phyloP scores from a whole-genome alignment of 352 stramenopile genomes.

The Aphanomyces cochlioides region DNA sequence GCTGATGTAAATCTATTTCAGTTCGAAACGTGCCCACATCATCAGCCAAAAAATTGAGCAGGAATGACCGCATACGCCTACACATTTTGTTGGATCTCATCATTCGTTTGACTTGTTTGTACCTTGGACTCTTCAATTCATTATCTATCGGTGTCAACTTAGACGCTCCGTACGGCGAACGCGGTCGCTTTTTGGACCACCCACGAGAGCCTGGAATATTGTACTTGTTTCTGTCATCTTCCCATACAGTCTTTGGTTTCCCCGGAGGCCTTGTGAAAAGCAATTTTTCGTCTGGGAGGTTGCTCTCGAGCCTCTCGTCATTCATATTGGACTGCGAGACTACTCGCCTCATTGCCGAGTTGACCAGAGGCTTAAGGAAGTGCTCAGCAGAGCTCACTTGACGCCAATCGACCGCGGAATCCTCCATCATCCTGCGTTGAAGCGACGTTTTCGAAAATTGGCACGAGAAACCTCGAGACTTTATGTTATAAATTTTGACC shows the following conservation, averaged over 20 bases:
- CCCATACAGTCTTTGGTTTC: conserved; percentile 17
- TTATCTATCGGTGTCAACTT: conserved; percentile 14
- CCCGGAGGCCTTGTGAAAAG: conserved; percentile 26
- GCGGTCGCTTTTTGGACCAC: conserved; percentile 25
- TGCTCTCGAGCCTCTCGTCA: conserved; percentile 7
- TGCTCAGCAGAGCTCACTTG: not conserved
- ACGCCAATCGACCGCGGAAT: not conserved
- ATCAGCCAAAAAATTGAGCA: conserved; percentile 87
- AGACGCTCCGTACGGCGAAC: not conserved
- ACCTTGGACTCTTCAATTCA: conserved; percentile 23
- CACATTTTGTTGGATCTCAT: too few relatives aligned
- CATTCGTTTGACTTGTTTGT: too few relatives aligned
- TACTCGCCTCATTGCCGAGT: not conserved
- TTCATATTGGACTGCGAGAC: conserved; percentile 1
- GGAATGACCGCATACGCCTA: conserved; percentile 84
- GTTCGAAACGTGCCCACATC: conserved; percentile 65
- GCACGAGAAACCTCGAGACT: not conserved
- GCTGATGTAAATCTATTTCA: conserved; percentile 79
- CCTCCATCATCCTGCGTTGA: not conserved
- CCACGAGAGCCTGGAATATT: not conserved
- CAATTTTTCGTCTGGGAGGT: conserved; percentile 9
- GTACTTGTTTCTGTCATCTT: not conserved
- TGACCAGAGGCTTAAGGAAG: not conserved
- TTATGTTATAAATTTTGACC: not conserved
- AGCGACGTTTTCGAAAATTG: not conserved